A percentile compares a stretch with the other conserved stretches of the same genome.
Conservation (phyloP, 805 yeast genomes). For the Cyberlindnera saturnus region DNA sequence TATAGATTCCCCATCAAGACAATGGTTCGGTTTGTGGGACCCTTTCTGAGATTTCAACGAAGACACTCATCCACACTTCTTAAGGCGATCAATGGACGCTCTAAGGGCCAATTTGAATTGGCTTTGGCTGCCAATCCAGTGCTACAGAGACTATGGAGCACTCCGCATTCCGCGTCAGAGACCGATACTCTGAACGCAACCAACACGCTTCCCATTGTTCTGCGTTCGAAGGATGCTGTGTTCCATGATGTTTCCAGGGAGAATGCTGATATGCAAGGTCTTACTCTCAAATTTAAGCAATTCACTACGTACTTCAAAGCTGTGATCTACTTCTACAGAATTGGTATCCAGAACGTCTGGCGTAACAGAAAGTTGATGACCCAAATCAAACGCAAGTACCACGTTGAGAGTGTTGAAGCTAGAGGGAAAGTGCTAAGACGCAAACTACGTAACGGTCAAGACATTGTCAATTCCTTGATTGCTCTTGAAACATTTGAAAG, state of each 20-base stretch:
- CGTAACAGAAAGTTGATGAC: conserved; percentile 30
- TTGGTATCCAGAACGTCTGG: conserved; percentile 55
- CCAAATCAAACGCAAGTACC: conserved; percentile 22
- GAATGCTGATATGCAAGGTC: conserved; percentile 22
- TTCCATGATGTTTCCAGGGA: conserved; percentile 21
- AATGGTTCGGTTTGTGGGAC: background rate
- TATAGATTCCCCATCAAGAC: too few relatives aligned
- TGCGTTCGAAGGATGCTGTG: conserved; percentile 24
- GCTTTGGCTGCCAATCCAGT: conserved; percentile 6
- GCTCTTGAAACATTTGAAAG: conserved; percentile 27
- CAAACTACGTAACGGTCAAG: conserved; percentile 29
- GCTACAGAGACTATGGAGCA: conserved; percentile 10
- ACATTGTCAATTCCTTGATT: conserved; percentile 32
- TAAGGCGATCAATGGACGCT: background rate
- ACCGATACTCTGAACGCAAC: conserved; percentile 23
- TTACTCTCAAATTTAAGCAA: conserved; percentile 28
- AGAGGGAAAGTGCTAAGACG: conserved; percentile 15
- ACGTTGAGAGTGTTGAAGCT: conserved; percentile 20
- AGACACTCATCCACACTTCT: conserved; percentile 9
- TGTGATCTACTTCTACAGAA: conserved; percentile 46
- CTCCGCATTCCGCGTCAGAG: background rate
- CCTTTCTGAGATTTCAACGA: background rate
- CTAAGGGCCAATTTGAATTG: conserved; percentile 4
- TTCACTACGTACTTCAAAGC: conserved; percentile 38
- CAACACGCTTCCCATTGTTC: conserved; percentile 26